Evolutionary conservation across 1,139 yeast species (phyloP), one percentile per base, ranked within the genome.

Genomic region (Candida sojae): DNA sequence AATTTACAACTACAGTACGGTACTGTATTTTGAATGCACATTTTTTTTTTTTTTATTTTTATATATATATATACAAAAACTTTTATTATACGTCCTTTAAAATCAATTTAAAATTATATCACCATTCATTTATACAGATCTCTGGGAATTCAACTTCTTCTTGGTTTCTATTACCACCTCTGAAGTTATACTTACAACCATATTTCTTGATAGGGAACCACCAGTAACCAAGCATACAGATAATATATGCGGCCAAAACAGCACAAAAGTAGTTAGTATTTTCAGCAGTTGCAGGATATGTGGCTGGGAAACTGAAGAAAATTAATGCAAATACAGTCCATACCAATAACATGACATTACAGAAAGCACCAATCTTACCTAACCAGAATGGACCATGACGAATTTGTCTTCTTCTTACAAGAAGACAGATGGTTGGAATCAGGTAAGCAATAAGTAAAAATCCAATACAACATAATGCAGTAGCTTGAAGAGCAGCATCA

Each of bases 181-280:
- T 79, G 55, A 75, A 75, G 40, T 60, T 62, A 45, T 66, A 70
- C 56, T 73, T 67, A 57, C 78, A 71, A 39, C 71, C 62, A 59
- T 63, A 72, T 39, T 65, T 67, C 53, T 67, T 70, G 48, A 72
- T 59, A 29, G 80, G 80, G 68, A 73, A 72, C 62, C 64, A 75
- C 88, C 90, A 86, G 62, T 82, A 83, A 5, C 72, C 66, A 44
- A 84, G 53, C 8, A 84, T 73, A 64, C 80, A 82, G 4, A 79
- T 51, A 12, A 80, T 64, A 61, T 80, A 82, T 26, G 82, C 80
- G 1, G 70, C 85, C 53, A 84, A 71, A 21, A 85, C 87, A 6
- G 77, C 89, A n/a, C 82, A 73, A 31, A 86, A 86, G 61, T 86
- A 86, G 68, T 86, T 86, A 88, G 86, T 84, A 57, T 77, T 75